A percentile compares a stretch with the other conserved stretches of the same genome.
These are phyloP conservation scores for Isoetes taiwanensis DNA, from an alignment of 75 land plant genomes.

Conservation along the genomic window DNA sequence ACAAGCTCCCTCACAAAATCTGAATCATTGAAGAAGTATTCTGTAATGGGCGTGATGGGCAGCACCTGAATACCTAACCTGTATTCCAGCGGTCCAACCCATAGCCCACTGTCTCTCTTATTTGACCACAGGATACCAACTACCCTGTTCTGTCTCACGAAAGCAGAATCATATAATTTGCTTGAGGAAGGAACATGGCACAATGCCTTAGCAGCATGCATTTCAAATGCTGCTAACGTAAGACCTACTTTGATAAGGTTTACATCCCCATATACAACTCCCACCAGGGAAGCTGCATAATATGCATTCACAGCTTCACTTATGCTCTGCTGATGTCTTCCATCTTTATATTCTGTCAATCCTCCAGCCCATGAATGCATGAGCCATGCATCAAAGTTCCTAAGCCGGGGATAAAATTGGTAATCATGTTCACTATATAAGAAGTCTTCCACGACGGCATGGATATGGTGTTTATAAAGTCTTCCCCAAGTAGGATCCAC, in stretches of 20 bases:
- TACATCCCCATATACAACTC: constrained; percentile 52
- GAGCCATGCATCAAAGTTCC: constrained; percentile 73
- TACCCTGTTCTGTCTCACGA: constrained; percentile 50
- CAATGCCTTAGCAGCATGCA: constrained; percentile 45
- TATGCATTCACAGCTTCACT: constrained; percentile 88
- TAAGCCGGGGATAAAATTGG: constrained; percentile 37
- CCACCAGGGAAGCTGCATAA: constrained; percentile 74
- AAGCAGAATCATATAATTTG: constrained; percentile 44
- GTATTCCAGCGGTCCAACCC: constrained; percentile 85
- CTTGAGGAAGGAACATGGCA: constrained; percentile 59
- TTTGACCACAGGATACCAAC: constrained; percentile 84
- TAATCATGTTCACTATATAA: constrained; percentile 17
- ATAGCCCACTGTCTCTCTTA: constrained; percentile 78
- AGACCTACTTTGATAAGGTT: constrained; percentile 43
- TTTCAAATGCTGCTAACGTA: constrained; percentile 57
- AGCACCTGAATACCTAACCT: constrained; percentile 79
- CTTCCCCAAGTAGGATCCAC: constrained; percentile 67
- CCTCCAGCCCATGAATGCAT: constrained; percentile 99
- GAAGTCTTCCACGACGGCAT: constrained; percentile 65
- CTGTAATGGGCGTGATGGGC: constrained; percentile 68
- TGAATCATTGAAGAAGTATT: constrained; percentile 46
- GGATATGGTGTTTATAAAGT: constrained; percentile 49
- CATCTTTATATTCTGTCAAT: constrained; percentile 76
- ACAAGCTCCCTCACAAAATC: constrained; percentile 55
- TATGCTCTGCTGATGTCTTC: constrained; percentile 92